Evolutionary conservation across 108 stramenopile species (phyloP).

Genomic region (Phaeodactylum tricornutum): DNA sequence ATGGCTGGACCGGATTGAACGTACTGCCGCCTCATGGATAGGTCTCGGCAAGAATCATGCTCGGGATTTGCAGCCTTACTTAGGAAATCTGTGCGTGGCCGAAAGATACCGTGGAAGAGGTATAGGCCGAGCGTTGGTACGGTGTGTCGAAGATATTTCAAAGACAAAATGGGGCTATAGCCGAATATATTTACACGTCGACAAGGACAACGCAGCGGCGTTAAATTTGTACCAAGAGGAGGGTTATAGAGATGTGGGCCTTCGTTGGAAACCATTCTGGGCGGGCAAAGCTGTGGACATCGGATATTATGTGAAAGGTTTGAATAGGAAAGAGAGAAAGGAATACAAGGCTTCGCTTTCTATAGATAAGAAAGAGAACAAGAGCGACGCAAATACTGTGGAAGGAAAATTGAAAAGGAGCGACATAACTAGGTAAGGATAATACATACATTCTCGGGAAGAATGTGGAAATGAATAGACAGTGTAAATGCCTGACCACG

Average conservation of each 20-base stretch:
- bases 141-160: slow-evolving; percentile 71
- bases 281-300: slow-evolving; percentile 61
- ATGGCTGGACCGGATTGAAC: slow-evolving; percentile 65
- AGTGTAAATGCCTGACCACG: too few species aligned
- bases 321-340: too few species aligned
- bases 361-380: too few species aligned
- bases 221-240: slow-evolving; percentile 57
- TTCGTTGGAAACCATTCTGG: slow-evolving; percentile 75
- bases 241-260: slow-evolving; percentile 61
- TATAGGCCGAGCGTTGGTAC: slow-evolving; percentile 60
- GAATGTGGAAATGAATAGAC: too few species aligned
- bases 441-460: too few species aligned
- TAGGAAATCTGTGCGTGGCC: slow-evolving; percentile 72
- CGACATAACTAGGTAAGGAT: too few species aligned
- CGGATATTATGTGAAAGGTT: slow-evolving; percentile 66
- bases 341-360: too few species aligned
- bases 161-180: slow-evolving; percentile 47
- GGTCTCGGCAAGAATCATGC: slow-evolving; percentile 22
- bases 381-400: too few species aligned
- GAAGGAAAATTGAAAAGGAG: too few species aligned
- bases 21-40: slow-evolving; percentile 33
- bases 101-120: slow-evolving; percentile 41
- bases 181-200: slow-evolving; percentile 71
- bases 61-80: slow-evolving; percentile 59
- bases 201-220: slow-evolving; percentile 67